phyloP scores from a whole-genome alignment of 1,284 basidiomycete genomes.

The Mycena citricolor region DNA sequence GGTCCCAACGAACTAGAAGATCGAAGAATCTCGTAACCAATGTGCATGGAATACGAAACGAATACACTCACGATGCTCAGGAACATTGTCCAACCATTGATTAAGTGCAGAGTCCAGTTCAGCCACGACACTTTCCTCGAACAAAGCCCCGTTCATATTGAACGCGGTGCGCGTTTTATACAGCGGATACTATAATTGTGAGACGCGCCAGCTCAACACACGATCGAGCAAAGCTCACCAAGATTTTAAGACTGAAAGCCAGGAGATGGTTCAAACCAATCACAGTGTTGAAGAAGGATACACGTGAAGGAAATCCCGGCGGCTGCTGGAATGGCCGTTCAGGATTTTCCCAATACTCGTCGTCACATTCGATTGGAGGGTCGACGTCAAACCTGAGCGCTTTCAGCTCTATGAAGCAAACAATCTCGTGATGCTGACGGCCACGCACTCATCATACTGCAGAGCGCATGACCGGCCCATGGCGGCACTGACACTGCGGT shows the following conservation, averaged over 20 bases:
- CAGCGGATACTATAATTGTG: conserved; percentile 45
- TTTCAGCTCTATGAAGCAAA: too few species aligned
- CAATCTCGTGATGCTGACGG: too few species aligned
- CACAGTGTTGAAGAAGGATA: conserved; percentile 51
- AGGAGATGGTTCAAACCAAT: conserved; percentile 60
- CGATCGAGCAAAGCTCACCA: conserved; percentile 3
- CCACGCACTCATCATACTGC: conserved; percentile 47
- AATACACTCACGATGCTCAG: conserved; percentile 44
- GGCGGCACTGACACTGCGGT: conserved; percentile 40
- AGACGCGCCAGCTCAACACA: not conserved
- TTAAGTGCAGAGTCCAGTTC: conserved; percentile 49
- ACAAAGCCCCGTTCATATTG: conserved; percentile 44
- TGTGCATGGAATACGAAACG: not conserved
- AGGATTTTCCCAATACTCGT: conserved; percentile 61
- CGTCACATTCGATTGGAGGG: conserved; percentile 59
- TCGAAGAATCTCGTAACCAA: not conserved
- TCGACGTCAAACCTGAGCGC: conserved; percentile 60
- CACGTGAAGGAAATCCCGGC: conserved; percentile 40
- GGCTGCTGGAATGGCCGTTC: conserved; percentile 48
- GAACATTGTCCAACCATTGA: conserved; percentile 61
- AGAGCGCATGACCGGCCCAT: conserved; percentile 52
- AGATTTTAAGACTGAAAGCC: conserved; percentile 33
- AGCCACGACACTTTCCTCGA: conserved; percentile 48
- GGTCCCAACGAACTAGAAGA: conserved; percentile 54
- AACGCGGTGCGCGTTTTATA: conserved; percentile 47